Percentiles rank a stretch among this genome's conserved stretches.
Conservation (phyloP, 768 basidiomycete species). For the Candolleomyces efflorescens region DNA sequence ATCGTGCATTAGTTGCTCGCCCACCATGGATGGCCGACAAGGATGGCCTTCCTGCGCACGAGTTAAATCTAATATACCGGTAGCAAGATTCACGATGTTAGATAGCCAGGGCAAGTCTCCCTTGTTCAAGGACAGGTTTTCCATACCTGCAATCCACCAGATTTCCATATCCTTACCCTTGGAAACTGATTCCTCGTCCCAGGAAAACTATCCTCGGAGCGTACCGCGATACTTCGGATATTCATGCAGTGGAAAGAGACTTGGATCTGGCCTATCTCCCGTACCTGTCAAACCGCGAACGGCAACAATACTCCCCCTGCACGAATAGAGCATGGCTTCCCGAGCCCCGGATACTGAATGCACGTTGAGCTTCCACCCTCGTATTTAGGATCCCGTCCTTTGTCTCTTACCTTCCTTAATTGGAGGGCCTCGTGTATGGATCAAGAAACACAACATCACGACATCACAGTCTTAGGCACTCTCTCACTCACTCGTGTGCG, state of each 20-base stretch:
- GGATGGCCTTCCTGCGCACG: background rate
- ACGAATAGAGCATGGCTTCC: slow-evolving; percentile 66
- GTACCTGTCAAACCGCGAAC: slow-evolving; percentile 42
- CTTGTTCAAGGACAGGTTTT: background rate
- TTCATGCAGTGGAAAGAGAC: background rate
- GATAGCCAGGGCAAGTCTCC: background rate
- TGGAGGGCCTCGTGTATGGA: slow-evolving; percentile 37
- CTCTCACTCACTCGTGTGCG: slow-evolving; percentile 21
- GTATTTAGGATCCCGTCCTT: slow-evolving; percentile 40
- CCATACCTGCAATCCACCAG: background rate
- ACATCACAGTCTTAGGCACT: slow-evolving; percentile 19
- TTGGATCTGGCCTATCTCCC: slow-evolving; percentile 45
- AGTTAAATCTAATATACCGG: background rate
- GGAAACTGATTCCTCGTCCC: slow-evolving; percentile 1
- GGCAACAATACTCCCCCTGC: slow-evolving; percentile 49
- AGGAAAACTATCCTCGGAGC: background rate
- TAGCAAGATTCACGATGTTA: slow-evolving; percentile 1
- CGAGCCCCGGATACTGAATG: slow-evolving; percentile 61
- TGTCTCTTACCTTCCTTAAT: slow-evolving; percentile 54
- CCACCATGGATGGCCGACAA: background rate
- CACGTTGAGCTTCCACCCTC: slow-evolving; percentile 53
- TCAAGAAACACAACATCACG: slow-evolving; percentile 24
- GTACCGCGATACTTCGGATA: background rate
- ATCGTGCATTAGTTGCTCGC: background rate
- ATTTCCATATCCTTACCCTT: background rate